Conservation (phyloP, 495 filamentous ascomycete genomes). For the Tuber melanosporum region DNA sequence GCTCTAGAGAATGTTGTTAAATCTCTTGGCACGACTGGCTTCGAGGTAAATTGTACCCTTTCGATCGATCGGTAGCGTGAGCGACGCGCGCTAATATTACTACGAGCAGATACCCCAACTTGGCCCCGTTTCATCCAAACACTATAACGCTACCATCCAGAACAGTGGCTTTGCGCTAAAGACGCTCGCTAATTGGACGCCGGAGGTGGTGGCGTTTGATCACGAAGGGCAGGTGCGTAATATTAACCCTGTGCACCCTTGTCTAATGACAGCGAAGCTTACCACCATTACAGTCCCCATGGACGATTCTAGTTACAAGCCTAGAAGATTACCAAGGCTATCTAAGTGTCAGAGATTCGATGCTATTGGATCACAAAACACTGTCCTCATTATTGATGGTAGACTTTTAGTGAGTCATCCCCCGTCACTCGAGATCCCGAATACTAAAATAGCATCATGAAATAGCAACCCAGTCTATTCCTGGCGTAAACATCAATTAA, state of each 20-base stretch:
- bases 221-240: constrained; percentile 17
- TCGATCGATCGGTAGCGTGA: neutral
- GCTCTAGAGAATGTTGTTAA: neutral
- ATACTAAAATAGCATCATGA: neutral
- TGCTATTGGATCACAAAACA: neutral
- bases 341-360: neutral
- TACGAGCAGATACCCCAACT: constrained; percentile 4
- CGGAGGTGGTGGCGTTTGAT: constrained; percentile 5
- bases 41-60: neutral
- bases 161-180: constrained; percentile 6
- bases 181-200: constrained; percentile 8
- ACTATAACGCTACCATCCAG: constrained; percentile 8
- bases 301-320: constrained; percentile 19
- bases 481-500: constrained; percentile 5
- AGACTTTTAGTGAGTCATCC: constrained; percentile 14
- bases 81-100: neutral
- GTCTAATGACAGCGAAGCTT: constrained; percentile 5
- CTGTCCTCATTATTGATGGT: constrained; percentile 17
- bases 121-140: neutral
- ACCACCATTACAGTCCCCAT: constrained; percentile 11
- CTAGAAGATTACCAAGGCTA: constrained; percentile 12
- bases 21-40: constrained; percentile 6
- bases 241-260: neutral
- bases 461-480: constrained; percentile 20
- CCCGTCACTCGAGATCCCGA: neutral